Conservation (phyloP, 2,329 filamentous ascomycete genomes). For the Chaetomium sp. region DNA sequence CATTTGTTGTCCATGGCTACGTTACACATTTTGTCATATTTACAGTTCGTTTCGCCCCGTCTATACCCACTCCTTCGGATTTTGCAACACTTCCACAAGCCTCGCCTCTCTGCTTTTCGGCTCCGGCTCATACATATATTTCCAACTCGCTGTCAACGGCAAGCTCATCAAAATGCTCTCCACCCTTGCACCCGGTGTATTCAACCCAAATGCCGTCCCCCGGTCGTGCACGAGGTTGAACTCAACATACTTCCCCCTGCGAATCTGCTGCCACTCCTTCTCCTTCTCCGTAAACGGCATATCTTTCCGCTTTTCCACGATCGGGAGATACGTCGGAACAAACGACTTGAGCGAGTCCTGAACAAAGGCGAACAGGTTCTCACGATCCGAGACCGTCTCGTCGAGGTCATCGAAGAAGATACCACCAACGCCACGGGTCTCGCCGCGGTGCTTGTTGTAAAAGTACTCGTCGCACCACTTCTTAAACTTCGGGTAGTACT, state of each 20-base stretch:
- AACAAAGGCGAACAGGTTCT: constrained; percentile 84
- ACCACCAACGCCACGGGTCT: constrained; percentile 81
- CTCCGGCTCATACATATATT: constrained; percentile 87
- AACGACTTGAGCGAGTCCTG: constrained; percentile 82
- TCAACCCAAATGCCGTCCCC: constrained; percentile 88
- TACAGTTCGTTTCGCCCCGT: constrained; percentile 1
- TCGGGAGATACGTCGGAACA: constrained; percentile 83
- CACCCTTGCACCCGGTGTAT: constrained; percentile 82
- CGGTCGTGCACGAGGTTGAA: constrained; percentile 98
- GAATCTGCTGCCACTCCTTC: constrained; percentile 94
- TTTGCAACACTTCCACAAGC: constrained; percentile 63
- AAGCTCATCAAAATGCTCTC: constrained; percentile 98
- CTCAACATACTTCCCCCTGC: constrained; percentile 92
- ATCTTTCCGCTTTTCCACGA: constrained; percentile 80
- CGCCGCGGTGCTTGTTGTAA: constrained; percentile 81
- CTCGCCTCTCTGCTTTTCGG: constrained; percentile 71
- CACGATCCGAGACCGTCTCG: constrained; percentile 74
- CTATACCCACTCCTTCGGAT: constrained; percentile 61
- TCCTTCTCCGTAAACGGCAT: constrained; percentile 82
- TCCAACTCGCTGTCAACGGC: constrained; percentile 86
- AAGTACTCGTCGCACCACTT: constrained; percentile 99
- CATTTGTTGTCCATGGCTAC: no score
- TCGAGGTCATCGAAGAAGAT: constrained; percentile 99
- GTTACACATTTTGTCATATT: background rate
- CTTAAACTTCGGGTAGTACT: constrained; percentile 92